phyloP scores from a whole-genome alignment of 805 yeast genomes.

The Yarrowia divulgata region DNA sequence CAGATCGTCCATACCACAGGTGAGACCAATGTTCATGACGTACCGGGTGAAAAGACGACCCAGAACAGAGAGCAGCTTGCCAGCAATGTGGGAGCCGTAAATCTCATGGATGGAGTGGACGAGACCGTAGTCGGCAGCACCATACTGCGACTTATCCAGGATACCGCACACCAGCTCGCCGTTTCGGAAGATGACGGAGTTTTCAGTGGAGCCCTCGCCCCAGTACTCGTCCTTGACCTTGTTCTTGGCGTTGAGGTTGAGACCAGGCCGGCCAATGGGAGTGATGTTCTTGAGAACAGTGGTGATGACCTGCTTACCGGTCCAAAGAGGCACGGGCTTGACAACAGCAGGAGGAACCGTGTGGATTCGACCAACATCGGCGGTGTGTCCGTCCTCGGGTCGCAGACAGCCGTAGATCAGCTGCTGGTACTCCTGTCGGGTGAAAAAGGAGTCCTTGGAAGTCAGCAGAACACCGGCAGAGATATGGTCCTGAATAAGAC shows the following conservation, averaged over 20 bases:
- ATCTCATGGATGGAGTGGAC: constrained; percentile 96
- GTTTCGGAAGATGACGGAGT: constrained; percentile 80
- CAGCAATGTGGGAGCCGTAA: constrained; percentile 76
- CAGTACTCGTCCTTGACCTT: constrained; percentile 94
- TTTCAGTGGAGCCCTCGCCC: constrained; percentile 85
- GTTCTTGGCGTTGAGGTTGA: constrained; percentile 81
- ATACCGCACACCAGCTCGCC: constrained; percentile 94
- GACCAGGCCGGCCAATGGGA: constrained; percentile 88
- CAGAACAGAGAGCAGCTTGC: constrained; percentile 86
- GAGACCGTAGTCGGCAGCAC: constrained; percentile 95
- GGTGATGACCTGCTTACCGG: constrained; percentile 95
- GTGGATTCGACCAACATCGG: constrained; percentile 58
- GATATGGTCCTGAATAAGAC: constrained; percentile 98
- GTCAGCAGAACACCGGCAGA: constrained; percentile 99
- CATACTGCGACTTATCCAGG: constrained; percentile 96
- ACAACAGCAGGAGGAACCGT: constrained; percentile 89
- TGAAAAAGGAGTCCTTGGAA: constrained; percentile 87
- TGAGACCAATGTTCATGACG: constrained; percentile 89
- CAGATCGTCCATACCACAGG: constrained; percentile 99
- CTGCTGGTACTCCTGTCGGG: constrained; percentile 92
- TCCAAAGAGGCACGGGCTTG: constrained; percentile 93
- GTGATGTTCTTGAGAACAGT: constrained; percentile 89
- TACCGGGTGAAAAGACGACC: constrained; percentile 95
- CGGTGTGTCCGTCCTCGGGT: constrained; percentile 96
- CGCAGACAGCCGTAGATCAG: constrained; percentile 90